Base-by-base conservation (phyloP, 1,139 yeast genomes). In the Pneumocystis carinii region DNA sequence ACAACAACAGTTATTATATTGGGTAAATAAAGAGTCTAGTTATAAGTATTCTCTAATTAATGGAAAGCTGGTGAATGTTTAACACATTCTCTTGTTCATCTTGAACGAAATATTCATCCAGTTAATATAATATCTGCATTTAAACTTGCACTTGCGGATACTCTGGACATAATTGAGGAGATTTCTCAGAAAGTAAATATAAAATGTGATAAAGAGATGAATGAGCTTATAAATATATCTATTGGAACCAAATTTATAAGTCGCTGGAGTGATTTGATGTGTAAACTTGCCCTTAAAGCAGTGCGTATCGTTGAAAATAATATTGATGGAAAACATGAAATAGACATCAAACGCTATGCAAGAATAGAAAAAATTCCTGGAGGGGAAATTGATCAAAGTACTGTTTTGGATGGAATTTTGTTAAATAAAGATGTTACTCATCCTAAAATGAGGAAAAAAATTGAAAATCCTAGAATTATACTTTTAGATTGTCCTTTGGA, bases 321-420 rank as follows among this genome's bases (percentile, higher is more conserved):
- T 68, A 79, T 87, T 57, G 83, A 81, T 48, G 78, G 76, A 59
- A 82, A 82, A 72, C 85, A 85, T 73, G 97, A 92, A 74, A 87
- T 92, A 69, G 98, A 92, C 74, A 84, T 85, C 72, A 94, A 94
- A 79, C 81, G 97, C 75, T 92, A 90, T 73, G 95, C 86, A 41
- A 83, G 97, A 70, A 83, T 94, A 66, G 98, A 94, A 75, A 92
- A 92, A 77, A 86, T 94, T 66, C 96, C 98, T 56, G 98, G 98
- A 72, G 97, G 97, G 62, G 97, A 92, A 72, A 90, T 92, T 67
- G 85, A 87, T 69, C 96, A 90, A 70, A 84, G 90, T 62, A 80
- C 80, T 67, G 96, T 92, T 24, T 79, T 92, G 72, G 94, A 88
- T 72, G 99, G 99, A 67, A 87, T 92, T 64, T 79, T 92, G 77